A percentile compares a stretch with the other conserved stretches of the same genome.
phyloP scores from a whole-genome alignment of 2,329 filamentous ascomycete species.

The Hypoxylon sp. region DNA sequence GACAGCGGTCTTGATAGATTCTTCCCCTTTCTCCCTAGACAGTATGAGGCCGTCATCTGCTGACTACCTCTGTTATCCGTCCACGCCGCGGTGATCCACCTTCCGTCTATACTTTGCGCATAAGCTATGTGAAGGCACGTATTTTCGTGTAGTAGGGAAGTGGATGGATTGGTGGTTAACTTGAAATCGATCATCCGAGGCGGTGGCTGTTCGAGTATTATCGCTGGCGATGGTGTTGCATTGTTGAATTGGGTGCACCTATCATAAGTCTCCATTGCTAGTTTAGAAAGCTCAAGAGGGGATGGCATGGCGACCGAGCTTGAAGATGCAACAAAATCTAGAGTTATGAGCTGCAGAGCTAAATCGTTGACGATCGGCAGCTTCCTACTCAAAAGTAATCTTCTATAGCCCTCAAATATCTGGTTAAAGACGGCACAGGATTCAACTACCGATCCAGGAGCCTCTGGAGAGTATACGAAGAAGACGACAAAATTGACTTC shows the following conservation, averaged over 20 bases:
- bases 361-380: slow-evolving; percentile 66
- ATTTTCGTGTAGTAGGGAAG: slow-evolving; percentile 79
- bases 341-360: slow-evolving; percentile 79
- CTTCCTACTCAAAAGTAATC: slow-evolving; percentile 58
- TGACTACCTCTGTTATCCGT: slow-evolving; percentile 79
- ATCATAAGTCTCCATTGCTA: slow-evolving; percentile 81
- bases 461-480: slow-evolving; percentile 74
- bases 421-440: slow-evolving; percentile 78
- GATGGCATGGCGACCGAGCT: slow-evolving; percentile 69
- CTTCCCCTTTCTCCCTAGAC: slow-evolving; percentile 68
- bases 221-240: slow-evolving; percentile 70
- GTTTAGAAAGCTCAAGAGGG: slow-evolving; percentile 64
- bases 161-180: slow-evolving; percentile 70
- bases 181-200: slow-evolving; percentile 81
- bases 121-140: slow-evolving; percentile 84
- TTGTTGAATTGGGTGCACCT: slow-evolving; percentile 70
- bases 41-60: slow-evolving; percentile 78
- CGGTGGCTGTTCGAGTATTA: slow-evolving; percentile 74
- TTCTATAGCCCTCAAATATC: slow-evolving; percentile 72
- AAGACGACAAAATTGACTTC: slow-evolving; percentile 77
- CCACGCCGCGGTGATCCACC: slow-evolving; percentile 84
- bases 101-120: slow-evolving; percentile 75
- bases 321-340: slow-evolving; percentile 71
- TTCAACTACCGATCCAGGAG: slow-evolving; percentile 69
- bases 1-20: slow-evolving; percentile 61